These are phyloP conservation scores for Ramaria sp. DNA, from an alignment of 768 basidiomycete species.

Conservation along the genomic window DNA sequence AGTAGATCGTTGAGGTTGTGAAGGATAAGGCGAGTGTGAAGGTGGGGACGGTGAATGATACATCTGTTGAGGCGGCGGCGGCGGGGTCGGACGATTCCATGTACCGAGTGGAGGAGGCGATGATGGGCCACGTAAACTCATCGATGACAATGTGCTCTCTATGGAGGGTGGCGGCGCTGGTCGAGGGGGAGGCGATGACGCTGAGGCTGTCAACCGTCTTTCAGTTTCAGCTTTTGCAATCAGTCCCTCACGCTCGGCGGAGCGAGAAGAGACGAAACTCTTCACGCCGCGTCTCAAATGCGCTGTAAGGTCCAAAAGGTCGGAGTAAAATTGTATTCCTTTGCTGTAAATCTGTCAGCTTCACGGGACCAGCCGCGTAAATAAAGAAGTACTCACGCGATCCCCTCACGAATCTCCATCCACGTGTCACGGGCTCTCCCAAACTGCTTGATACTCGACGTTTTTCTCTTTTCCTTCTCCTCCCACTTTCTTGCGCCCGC, in stretches of 20 bases:
- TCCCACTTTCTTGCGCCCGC: conserved; percentile 73
- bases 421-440: conserved; percentile 73
- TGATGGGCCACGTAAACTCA: conserved; percentile 35
- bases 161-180: conserved; percentile 24
- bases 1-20: conserved; percentile 12
- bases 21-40: conserved; percentile 15
- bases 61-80: conserved; percentile 15
- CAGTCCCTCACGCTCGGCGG: conserved; percentile 59
- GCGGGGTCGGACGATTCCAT: conserved; percentile 17
- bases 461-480: conserved; percentile 69
- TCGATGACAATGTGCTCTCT: conserved; percentile 44
- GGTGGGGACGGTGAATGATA: conserved; percentile 16
- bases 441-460: conserved; percentile 63
- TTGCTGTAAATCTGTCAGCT: conserved; percentile 39
- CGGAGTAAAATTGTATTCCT: conserved; percentile 81
- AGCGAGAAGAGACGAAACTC: conserved; percentile 52
- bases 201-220: conserved; percentile 40
- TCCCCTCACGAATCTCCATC: conserved; percentile 76
- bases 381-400: conserved; percentile 49
- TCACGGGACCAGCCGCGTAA: not conserved
- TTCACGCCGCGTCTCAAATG: conserved; percentile 49
- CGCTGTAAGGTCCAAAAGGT: conserved; percentile 54
- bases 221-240: conserved; percentile 63
- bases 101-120: conserved; percentile 20
- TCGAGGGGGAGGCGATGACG: conserved; percentile 14